A percentile compares a stretch with the other conserved stretches of the same genome.
Evolutionary conservation across 805 yeast species (phyloP).

Genomic region (Helenozyma rhizophorensis): DNA sequence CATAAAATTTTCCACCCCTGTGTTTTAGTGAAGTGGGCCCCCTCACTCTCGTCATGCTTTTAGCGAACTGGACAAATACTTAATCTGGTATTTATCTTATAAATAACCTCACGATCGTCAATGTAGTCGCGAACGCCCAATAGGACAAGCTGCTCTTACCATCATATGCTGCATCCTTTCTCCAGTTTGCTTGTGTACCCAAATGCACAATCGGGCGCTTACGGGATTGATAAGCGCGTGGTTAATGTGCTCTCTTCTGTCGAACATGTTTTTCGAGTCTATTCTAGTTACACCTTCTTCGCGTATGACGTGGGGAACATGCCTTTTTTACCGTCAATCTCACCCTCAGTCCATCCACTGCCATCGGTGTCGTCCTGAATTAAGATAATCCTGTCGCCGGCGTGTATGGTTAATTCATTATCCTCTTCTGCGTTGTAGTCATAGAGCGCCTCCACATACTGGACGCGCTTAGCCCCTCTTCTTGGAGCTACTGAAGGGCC

Average conservation of each 20-base stretch:
- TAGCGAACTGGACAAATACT: conserved; percentile 19
- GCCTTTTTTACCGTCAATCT: conserved; percentile 60
- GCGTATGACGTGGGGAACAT: conserved; percentile 79
- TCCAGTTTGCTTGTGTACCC: too few relatives aligned
- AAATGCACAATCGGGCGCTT: not conserved
- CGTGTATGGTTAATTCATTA: conserved; percentile 68
- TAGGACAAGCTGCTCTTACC: too few relatives aligned
- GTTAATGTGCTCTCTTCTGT: not conserved
- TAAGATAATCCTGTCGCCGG: conserved; percentile 71
- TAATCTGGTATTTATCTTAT: conserved; percentile 19
- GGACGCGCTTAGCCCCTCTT: conserved; percentile 62
- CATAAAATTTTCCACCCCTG: conserved; percentile 12
- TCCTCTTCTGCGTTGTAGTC: conserved; percentile 75
- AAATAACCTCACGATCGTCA: conserved; percentile 17
- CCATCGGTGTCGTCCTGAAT: conserved; percentile 54
- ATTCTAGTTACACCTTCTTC: conserved; percentile 23
- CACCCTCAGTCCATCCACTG: conserved; percentile 96
- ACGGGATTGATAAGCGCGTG: not conserved
- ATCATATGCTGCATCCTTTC: not conserved
- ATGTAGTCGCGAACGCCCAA: too few relatives aligned
- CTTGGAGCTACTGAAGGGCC: conserved; percentile 83
- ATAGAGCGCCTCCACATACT: conserved; percentile 65
- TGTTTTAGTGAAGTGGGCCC: conserved; percentile 17
- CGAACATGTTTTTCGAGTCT: not conserved
- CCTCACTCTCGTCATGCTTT: conserved; percentile 15